Percentiles rank a stretch among this genome's conserved stretches.
Conservation (phyloP, 2,329 filamentous ascomycete genomes). For the Diplodia corticola region DNA sequence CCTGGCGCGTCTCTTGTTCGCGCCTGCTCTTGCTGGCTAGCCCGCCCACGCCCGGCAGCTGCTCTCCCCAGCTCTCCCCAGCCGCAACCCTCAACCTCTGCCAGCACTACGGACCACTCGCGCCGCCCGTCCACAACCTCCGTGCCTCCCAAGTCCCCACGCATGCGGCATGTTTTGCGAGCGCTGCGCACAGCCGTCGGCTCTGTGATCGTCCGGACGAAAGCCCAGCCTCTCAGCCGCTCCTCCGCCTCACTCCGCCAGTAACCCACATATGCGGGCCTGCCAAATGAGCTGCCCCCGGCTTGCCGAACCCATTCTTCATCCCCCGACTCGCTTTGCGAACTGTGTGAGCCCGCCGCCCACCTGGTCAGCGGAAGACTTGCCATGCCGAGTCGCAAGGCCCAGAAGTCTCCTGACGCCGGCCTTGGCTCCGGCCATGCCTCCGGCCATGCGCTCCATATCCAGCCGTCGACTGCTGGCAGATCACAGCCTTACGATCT, state of each 20-base stretch:
- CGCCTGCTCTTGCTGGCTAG: too few relatives aligned
- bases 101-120: not conserved
- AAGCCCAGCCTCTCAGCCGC: not conserved
- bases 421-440: not conserved
- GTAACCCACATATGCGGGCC: not conserved
- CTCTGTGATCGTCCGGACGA: conserved; percentile 13
- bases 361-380: not conserved
- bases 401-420: not conserved
- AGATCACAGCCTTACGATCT: conserved; percentile 16
- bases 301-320: not conserved
- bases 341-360: not conserved
- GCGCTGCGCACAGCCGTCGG: not conserved
- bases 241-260: not conserved
- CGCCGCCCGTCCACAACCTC: not conserved
- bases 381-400: not conserved
- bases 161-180: not conserved
- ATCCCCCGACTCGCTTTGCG: not conserved
- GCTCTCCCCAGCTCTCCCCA: too few relatives aligned
- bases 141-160: not conserved
- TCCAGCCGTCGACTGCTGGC: not conserved
- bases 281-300: not conserved
- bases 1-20: too few relatives aligned
- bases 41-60: too few relatives aligned
- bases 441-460: not conserved
- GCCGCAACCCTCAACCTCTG: not conserved